These are phyloP conservation scores for Brassica cretica DNA, from an alignment of 345 rosid genomes.

Conservation along the genomic window DNA sequence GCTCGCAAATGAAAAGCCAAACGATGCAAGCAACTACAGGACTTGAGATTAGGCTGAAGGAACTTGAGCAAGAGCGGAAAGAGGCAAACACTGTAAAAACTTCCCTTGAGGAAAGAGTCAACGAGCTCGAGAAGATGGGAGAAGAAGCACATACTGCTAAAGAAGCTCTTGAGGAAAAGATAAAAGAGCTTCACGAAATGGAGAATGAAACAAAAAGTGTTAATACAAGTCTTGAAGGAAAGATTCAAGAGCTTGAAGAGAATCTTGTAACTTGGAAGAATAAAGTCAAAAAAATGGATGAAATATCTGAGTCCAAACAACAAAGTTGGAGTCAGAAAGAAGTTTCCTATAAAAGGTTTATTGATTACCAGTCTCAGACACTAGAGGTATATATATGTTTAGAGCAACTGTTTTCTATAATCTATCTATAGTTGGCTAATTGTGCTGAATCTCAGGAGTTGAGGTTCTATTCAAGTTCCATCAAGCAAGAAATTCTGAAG, in stretches of 20 bases:
- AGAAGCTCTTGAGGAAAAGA: conserved; percentile 43
- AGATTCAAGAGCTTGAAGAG: conserved; percentile 53
- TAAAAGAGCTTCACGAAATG: conserved; percentile 59
- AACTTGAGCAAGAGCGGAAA: conserved; percentile 60
- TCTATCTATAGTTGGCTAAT: conserved; percentile 8
- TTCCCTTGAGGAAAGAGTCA: conserved; percentile 45
- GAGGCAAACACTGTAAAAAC: conserved; percentile 49
- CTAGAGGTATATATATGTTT: conserved; percentile 47
- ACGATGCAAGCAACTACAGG: conserved; percentile 44
- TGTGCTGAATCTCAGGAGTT: conserved; percentile 55
- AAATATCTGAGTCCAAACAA: conserved; percentile 42
- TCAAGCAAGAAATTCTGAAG: conserved; percentile 60
- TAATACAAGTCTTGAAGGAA: conserved; percentile 46
- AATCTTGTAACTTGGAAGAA: conserved; percentile 44
- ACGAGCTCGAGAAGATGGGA: conserved; percentile 65
- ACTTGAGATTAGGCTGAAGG: conserved; percentile 49
- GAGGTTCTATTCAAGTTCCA: conserved; percentile 52
- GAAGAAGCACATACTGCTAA: conserved; percentile 50
- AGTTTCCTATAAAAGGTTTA: conserved; percentile 40
- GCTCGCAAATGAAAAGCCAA: neutral
- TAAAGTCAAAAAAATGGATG: conserved; percentile 53
- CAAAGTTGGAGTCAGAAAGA: conserved; percentile 60
- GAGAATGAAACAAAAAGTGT: conserved; percentile 57
- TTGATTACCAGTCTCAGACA: conserved; percentile 54
- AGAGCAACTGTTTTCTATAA: neutral